Base-by-base conservation (phyloP, 2,329 filamentous ascomycete genomes). In the Colletotrichum karsti region DNA sequence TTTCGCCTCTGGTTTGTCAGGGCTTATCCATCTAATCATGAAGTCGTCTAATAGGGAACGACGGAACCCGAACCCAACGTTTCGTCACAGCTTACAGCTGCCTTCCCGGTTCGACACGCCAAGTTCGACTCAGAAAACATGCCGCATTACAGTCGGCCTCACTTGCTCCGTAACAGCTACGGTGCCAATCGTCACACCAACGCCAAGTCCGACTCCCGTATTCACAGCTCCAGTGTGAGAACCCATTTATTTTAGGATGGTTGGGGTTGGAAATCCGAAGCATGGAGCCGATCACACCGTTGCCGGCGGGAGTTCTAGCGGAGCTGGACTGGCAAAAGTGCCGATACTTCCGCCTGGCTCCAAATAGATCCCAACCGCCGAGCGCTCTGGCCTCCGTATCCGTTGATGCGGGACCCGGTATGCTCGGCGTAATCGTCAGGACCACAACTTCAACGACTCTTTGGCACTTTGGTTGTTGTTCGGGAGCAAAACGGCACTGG, bases 1-100 rank as follows among this genome's bases (percentile, higher is more conserved):
- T 64, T 67, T 67, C 53, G 60, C 35, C 30, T 58, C n/a, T 48
- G 46, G 44, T 58, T 58, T 64, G 60, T 67, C 64, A 67, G 64
- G 60, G 64, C 53, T 48, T 39, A 64, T 58, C 50, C 60, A 64
- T 61, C 63, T 67, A 33, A 63, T 30, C 51, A 35, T 33, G 13
- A 8, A 24, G 5, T 26, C 28, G 30, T 44, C 22, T 26, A 42
- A 57, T 51, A 13, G 41, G 5, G 24, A 28, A 12, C 37, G 37
- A 51, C 26, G 46, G 24, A 61, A 54, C 10, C 53, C 55, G 30
- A 65, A 30, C 20, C 30, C 42, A 12, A 42, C 24, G 63, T 56
- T 67, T 63, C 50, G 63, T 67, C 41, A 51, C 41, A 62, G 24
- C 58, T 44, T 20, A 42, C 50, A 63, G 58, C 41, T 46, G 48